Evolutionary conservation across 2,329 filamentous ascomycete genomes (phyloP), one percentile per base, ranked within the genome.

Genomic region (Talaromyces pinophilus): DNA sequence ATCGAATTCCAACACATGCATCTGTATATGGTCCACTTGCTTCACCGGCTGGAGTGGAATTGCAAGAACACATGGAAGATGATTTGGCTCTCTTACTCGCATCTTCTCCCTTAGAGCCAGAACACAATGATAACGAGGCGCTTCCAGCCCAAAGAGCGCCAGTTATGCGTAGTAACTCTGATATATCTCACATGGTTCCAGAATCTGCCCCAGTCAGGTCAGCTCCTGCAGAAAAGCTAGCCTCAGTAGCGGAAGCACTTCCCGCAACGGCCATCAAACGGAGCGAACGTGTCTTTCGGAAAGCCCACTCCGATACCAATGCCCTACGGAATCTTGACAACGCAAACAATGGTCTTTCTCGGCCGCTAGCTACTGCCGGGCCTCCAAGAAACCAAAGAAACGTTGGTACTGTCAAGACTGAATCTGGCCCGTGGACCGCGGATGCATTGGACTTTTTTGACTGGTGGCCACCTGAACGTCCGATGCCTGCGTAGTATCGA

Each of bases 391-490:
- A 70, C 52, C 62, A 66, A 10, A 40, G 40, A 6, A 50, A 63
- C 8, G n/a, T 33, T 2, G 52, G 44, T 25, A 69, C 71, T 17
- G 69, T 71, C 28, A 67, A 70, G 8, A 68, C 67, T 5, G 77
- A 78, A 50, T 71, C 76, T 66, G 79, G 79, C 0, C 78, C 79
- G 0, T 81, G 79, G 79, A 81, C 79, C 5, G 71, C 72, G 0
- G 79, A 81, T 67, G 79, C 79, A 15, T 70, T 78, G 30, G 77
- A 81, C 70, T 70, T 81, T 22, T 81, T 81, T 69, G 79, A 80
- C 54, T 81, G 77, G 68, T 81, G 79, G 79, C 79, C 79, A 17
- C 73, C 74, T 6, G 77, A 73, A n/a, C 72, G 76, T 59, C 70
- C 71, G 19, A 81, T 78, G 62, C 77, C 78, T 48, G 35, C 62